Conservation (phyloP, 2,329 filamentous ascomycete genomes). For the Apiospora saccharicola region DNA sequence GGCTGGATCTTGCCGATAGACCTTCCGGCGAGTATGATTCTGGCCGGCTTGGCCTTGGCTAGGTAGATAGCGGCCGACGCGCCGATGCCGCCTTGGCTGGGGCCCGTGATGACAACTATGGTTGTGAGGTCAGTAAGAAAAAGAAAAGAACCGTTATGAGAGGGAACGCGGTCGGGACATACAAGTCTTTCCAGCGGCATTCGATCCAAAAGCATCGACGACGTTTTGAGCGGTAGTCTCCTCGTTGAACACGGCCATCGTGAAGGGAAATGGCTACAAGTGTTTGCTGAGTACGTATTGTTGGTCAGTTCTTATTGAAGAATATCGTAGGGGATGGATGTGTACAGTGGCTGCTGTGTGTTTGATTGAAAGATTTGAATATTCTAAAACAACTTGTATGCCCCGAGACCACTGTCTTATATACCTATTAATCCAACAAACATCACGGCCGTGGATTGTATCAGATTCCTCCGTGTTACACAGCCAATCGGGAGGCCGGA, state of each 20-base stretch:
- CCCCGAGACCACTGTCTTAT: neutral
- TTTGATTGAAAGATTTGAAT: neutral
- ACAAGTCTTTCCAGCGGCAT: constrained; percentile 7
- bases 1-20: constrained; percentile 22
- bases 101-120: neutral
- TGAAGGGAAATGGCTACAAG: neutral
- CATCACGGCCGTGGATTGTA: neutral
- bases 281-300: too few relatives aligned
- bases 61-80: neutral
- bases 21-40: neutral
- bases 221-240: constrained; percentile 15
- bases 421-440: neutral
- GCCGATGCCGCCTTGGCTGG: neutral
- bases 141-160: accelerated
- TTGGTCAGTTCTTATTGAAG: neutral
- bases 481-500: neutral
- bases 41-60: neutral
- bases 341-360: neutral
- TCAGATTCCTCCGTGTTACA: neutral
- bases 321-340: neutral
- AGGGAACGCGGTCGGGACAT: neutral
- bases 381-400: neutral
- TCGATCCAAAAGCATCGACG: constrained; percentile 3
- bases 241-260: constrained; percentile 12
- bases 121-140: neutral